Base-by-base conservation (phyloP, 1,139 yeast genomes). In the Nakaseomyces delphensis region DNA sequence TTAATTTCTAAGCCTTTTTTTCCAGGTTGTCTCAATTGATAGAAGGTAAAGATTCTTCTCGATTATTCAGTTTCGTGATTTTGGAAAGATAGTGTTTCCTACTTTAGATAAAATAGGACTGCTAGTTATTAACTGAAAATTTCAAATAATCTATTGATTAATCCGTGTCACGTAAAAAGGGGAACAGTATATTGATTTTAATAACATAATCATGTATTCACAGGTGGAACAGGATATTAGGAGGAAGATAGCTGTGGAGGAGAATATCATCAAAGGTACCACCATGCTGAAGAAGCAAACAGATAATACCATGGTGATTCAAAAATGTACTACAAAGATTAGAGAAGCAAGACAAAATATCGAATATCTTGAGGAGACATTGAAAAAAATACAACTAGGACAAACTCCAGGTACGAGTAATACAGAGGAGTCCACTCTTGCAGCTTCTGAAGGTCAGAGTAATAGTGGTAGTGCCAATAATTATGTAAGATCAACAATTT, bases 291-390 rank as follows among this genome's bases (percentile, higher is more conserved):
- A 85, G 60, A 79, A 77, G 59, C 79, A 78, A 50, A 85, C 97
- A 16, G 65, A 70, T 50, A 91, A 91, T 63, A 70, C 81, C 16
- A 78, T 76, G 50, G 96, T 89, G 40, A 87, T 89, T 54, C 95
- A 86, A 59, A 78, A 83, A 60, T 89, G 97, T 68, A 89, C 86
- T 63, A 79, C 89, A 29, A 86, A 82, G 56, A 87, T 91, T 53
- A 71, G 93, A 49, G 97, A 91, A 56, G 89, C 96, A 2, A 89
- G 86, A 57, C 79, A 85, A 50, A 89, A 89, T 64, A 83, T 91
- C 51, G 91, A 85, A 53, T 91, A 89, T 55, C 72, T 91, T 49
- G 83, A 82, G 56, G 85, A 84, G 45, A 80, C 91, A 6, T 69
- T 91, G 56, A 70, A 73, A 40, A 83, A 83, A 52, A 66, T 87